Base-by-base conservation (phyloP, 2,329 filamentous ascomycete genomes). In the Blastomyces parvus region DNA sequence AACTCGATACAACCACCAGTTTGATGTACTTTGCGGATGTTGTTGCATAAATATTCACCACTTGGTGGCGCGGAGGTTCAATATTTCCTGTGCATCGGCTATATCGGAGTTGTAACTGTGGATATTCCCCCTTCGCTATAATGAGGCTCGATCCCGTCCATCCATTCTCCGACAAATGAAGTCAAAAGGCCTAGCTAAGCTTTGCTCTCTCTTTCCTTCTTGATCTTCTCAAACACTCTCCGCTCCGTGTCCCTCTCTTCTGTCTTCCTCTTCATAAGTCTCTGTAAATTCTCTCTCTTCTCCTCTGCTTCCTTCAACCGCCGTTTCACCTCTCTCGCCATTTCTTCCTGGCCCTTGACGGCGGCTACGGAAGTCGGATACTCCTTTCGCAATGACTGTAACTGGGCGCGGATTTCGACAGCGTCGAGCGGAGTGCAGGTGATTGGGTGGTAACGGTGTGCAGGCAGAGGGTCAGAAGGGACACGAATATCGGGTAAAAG, bases 221-320 rank as follows among this genome's bases (percentile, higher is more conserved):
- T 76, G 55, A 74, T 77, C 61, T 78, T 78, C 57, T 73, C 74
- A 1, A 78, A 67, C 2, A 78, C 72, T 62, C 75, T 78, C 69
- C 77, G 70, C 66, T 78, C 76, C 4, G 71, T 76, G 61, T 78
- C 74, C 42, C 75, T 69, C 63, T 78, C 76, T 63, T 77, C 77
- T 14, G 71, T 70, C 65, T 78, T 78, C 67, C 77, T 77, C 62
- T 78, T 75, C 66, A 78, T 74, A 3, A 72, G 70, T 58, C 71
- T 75, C 63, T 77, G 76, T 0, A 78, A 69, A 57, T 75, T 70
- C 48, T 75, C 75, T 58, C 69, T 72, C 63, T 77, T 78, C 62
- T 71, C 72, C 42, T 75, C 72, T 3, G 71, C 69, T 42, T 74
- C 74, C 61, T 76, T 70, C 30, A 78, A 70, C 52, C 71, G 73